Conservation (phyloP, 1,284 basidiomycete species). For the Phylloporus gajari region DNA sequence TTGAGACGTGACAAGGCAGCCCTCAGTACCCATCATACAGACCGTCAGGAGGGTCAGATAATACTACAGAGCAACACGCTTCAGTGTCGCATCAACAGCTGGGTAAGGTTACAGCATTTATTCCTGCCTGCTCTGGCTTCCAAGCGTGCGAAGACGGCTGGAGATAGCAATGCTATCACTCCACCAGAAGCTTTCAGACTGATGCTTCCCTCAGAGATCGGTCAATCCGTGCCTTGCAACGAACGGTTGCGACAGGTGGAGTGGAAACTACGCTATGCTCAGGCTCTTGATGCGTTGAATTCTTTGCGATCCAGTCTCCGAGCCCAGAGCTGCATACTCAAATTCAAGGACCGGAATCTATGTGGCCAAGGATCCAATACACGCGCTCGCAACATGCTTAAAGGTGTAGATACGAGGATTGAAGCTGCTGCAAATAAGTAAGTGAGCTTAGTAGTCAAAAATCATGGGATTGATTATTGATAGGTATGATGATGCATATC, state of each 20-base stretch:
- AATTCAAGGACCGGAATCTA: slow-evolving; percentile 14
- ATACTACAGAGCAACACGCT: background rate
- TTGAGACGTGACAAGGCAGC: background rate
- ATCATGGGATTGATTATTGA: too few species aligned
- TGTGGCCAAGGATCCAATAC: slow-evolving; percentile 11
- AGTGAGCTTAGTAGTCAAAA: too few species aligned
- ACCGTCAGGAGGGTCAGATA: background rate
- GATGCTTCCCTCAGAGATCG: slow-evolving; percentile 1
- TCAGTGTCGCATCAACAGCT: background rate
- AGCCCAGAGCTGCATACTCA: slow-evolving; percentile 1
- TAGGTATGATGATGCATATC: background rate
- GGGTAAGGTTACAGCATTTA: background rate
- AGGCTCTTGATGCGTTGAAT: slow-evolving; percentile 2
- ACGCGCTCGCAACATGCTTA: slow-evolving; percentile 1
- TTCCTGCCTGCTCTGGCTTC: background rate
- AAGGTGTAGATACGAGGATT: background rate
- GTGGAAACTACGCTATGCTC: slow-evolving; percentile 4
- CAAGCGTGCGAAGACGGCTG: too few species aligned
- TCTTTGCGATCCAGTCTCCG: background rate
- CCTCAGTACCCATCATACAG: background rate
- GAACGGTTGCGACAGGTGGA: background rate
- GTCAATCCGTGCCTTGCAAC: background rate
- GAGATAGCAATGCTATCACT: too few species aligned
- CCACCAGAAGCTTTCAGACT: background rate
- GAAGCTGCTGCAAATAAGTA: background rate